phyloP scores from a whole-genome alignment of 495 filamentous ascomycete genomes.

The Xylaria flabelliformis region DNA sequence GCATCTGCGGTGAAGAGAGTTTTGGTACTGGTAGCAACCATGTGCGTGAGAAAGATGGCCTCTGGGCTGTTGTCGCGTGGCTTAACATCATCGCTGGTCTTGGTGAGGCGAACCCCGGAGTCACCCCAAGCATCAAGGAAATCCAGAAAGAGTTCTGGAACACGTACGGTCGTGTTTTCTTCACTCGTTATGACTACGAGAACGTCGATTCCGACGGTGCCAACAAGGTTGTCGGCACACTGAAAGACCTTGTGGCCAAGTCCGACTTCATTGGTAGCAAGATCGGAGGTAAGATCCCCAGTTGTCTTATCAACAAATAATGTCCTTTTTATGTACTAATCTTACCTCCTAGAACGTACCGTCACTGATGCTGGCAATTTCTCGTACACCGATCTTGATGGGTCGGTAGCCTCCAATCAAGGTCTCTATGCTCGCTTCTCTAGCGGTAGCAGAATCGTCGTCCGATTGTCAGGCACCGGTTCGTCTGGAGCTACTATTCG shows the following conservation, averaged over 20 bases:
- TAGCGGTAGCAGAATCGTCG: conserved; percentile 91
- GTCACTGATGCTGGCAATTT: conserved; percentile 93
- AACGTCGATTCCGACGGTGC: conserved; percentile 89
- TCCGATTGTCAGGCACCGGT: conserved; percentile 91
- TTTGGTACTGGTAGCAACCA: conserved; percentile 99
- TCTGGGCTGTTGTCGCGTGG: conserved; percentile 98
- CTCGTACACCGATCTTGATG: conserved; percentile 95
- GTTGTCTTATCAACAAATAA: conserved; percentile 18
- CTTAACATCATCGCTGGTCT: conserved; percentile 97
- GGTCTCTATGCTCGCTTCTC: conserved; percentile 95
- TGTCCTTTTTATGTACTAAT: background rate
- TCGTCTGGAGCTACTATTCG: conserved; percentile 95
- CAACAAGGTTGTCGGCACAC: conserved; percentile 80
- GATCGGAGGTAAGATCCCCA: conserved; percentile 62
- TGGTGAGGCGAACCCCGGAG: conserved; percentile 75
- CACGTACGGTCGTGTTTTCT: conserved; percentile 96
- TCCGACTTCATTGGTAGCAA: conserved; percentile 79
- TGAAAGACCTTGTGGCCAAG: conserved; percentile 73
- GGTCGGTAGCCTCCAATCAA: conserved; percentile 93
- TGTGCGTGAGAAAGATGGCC: conserved; percentile 97
- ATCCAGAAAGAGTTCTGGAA: conserved; percentile 99
- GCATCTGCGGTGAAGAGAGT: conserved; percentile 97
- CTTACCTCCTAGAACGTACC: conserved; percentile 62
- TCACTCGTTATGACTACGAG: conserved; percentile 99
- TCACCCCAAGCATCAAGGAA: conserved; percentile 84